These are phyloP conservation scores for Flaveria ramosissima DNA, from an alignment of 129 eudicot genomes.

Conservation along the genomic window DNA sequence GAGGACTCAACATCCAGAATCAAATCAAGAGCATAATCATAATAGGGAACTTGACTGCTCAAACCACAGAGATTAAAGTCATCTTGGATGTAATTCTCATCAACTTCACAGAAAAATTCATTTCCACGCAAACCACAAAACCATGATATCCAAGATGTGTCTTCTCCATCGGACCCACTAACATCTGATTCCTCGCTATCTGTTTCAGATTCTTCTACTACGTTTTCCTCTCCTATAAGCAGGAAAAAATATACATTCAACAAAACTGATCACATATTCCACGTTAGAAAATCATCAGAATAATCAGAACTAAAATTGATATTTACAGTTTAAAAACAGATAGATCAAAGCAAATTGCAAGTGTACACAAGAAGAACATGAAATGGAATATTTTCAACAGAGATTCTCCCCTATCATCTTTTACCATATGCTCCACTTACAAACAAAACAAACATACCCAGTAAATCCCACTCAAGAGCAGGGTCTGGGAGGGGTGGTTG, in stretches of 20 bases:
- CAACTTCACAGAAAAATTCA: slow-evolving; percentile 90
- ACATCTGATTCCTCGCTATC: slow-evolving; percentile 90
- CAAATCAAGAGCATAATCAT: slow-evolving; percentile 85
- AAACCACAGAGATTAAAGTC: slow-evolving; percentile 90
- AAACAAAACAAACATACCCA: too few species aligned
- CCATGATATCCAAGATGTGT: slow-evolving; percentile 93
- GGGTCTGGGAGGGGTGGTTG: too few species aligned
- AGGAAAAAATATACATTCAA: slow-evolving; percentile 9
- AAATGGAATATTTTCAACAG: neutral
- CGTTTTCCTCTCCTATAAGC: slow-evolving; percentile 28
- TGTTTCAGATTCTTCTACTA: slow-evolving; percentile 81
- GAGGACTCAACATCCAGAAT: slow-evolving; percentile 89
- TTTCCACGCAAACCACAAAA: slow-evolving; percentile 93
- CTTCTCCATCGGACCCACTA: slow-evolving; percentile 91
- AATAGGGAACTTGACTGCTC: slow-evolving; percentile 86
- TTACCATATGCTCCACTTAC: neutral
- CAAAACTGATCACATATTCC: neutral
- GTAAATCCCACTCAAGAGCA: too few species aligned
- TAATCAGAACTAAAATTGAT: neutral
- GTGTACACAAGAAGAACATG: neutral
- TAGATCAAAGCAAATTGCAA: neutral
- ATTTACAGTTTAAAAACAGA: neutral
- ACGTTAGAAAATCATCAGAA: neutral
- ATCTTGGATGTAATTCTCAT: slow-evolving; percentile 90
- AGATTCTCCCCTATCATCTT: neutral